These are phyloP conservation scores for Ogataea wickerhamii DNA, from an alignment of 805 yeast genomes.

Conservation along the genomic window DNA sequence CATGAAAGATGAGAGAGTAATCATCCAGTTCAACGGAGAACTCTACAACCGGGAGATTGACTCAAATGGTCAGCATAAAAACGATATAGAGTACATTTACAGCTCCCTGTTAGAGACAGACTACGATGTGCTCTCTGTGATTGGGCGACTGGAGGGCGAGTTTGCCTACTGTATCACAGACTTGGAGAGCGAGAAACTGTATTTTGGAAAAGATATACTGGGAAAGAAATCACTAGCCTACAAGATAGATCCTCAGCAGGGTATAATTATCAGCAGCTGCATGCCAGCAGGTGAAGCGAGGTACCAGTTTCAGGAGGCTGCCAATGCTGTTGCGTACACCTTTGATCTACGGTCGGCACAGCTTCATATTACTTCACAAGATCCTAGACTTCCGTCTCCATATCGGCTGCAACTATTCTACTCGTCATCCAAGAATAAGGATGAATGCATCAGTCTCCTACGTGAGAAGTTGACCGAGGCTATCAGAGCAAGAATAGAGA, in stretches of 20 bases:
- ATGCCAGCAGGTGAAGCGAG: conserved; percentile 32
- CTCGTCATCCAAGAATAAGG: neutral
- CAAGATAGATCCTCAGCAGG: conserved; percentile 9
- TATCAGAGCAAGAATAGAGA: conserved; percentile 48
- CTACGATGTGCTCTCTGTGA: conserved; percentile 37
- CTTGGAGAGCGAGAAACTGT: conserved; percentile 36
- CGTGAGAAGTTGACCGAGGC: conserved; percentile 34
- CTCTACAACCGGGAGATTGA: conserved; percentile 61
- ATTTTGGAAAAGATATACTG: conserved; percentile 79
- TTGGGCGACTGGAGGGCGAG: conserved; percentile 66
- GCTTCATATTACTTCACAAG: conserved; percentile 17
- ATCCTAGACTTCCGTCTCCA: conserved; percentile 13
- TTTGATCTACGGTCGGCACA: conserved; percentile 31
- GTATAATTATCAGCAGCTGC: conserved; percentile 46
- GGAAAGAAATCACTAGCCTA: conserved; percentile 80
- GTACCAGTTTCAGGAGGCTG: conserved; percentile 49
- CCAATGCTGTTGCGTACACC: conserved; percentile 46
- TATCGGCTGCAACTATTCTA: conserved; percentile 13
- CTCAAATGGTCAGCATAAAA: conserved; percentile 29
- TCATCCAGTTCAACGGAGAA: conserved; percentile 88
- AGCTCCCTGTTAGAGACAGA: conserved; percentile 28
- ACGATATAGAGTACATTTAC: conserved; percentile 62
- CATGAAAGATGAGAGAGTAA: conserved; percentile 28
- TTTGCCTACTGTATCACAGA: conserved; percentile 67
- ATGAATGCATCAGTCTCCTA: conserved; percentile 18